Base-by-base conservation (phyloP, 1,284 basidiomycete genomes). In the Ustilago curta region DNA sequence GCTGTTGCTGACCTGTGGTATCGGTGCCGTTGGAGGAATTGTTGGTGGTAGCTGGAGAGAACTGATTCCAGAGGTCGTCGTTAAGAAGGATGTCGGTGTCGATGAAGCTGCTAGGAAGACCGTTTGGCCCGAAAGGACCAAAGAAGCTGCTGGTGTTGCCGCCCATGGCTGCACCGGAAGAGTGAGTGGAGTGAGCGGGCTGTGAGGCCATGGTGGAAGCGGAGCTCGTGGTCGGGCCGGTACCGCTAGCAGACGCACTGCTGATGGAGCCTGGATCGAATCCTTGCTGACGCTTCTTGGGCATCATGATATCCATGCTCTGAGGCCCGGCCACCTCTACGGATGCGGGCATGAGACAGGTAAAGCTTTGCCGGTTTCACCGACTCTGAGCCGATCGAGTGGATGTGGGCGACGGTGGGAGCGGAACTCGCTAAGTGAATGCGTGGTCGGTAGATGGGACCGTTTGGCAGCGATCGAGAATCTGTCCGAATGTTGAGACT, bases 71-170 rank as follows among this genome's bases (percentile, higher is more conserved):
- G 8, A 78, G 67, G 25, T 78, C 73, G 44, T 78, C 70, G 37
- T 73, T 78, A 55, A 78, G 64, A n/a, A 78, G 59, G 32, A 76
- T 73, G 29, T 78, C 73, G 27, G 74, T 78, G 42, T 78, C 77
- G 48, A 78, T 78, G 52, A 76, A 76, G 70, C 70, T 76, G 40
- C 57, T 72, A 18, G 74, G 53, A 11, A 76, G 57, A 18, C 69
- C 70, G 43, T 64, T 66, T 35, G 60, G 52, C 32, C 69, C 59
- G 32, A 70, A 71, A 4, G 59, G 61, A 11, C 65, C 65, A 23
- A 76, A 75, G 50, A 75, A 63, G 60, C 39, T 67, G 70, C 40
- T 67, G 60, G 32, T 67, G 70, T 50, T 67, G 29, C 18, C 49
- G 43, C 19, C 49, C 43, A 60, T 25, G 23, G 56, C n/a, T 21